Base-by-base conservation (phyloP, 169 alveolate species). In the Cryptosporidium andersoni region DNA sequence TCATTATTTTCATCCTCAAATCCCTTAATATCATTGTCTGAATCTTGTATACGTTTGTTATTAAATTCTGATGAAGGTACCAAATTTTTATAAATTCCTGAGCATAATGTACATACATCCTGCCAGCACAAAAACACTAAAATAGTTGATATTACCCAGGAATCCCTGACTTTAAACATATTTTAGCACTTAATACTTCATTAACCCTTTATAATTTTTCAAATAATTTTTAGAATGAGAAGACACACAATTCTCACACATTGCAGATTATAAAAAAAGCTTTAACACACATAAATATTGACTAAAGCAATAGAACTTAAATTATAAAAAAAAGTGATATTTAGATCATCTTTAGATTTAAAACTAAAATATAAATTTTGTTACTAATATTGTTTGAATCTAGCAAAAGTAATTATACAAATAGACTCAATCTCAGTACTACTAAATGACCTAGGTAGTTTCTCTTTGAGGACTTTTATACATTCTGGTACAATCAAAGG, bases 381-480 rank as follows among this genome's bases (percentile, higher is more conserved):
- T 11, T 2, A n/a, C 48, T 48, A 53, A 48, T 42, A 74, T 16
- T 74, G 60, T 60, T 74, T 74, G 25, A 74, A 74, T 16, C 62
- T 42, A 25, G 85, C 55, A 39, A 74, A 74, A 45, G 85, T 12
- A 36, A 74, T 5, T 2, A 14, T 4, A 49, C 85, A 74, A n/a
- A 74, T 55, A 4, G 85, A 74, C 3, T 56, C 14, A 9, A 74
- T 74, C 60, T 74, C 85, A 40, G 40, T 5, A n/a, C 42, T 4
- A 25, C 25, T 42, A 45, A 74, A 74, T 43, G 2, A 60, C 12
- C 42, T 42, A 8, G 85, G 62, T 25, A 74, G 58, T 36, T 45
- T 51, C n/a, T 49, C 40, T n/a, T 56, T 60, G 8, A 74, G 11
- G 14, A 16, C 52, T 12, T 74, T 63, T 3, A 9, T 56, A 52